phyloP scores from a whole-genome alignment of 352 stramenopile species.

The Phytophthora pisi region DNA sequence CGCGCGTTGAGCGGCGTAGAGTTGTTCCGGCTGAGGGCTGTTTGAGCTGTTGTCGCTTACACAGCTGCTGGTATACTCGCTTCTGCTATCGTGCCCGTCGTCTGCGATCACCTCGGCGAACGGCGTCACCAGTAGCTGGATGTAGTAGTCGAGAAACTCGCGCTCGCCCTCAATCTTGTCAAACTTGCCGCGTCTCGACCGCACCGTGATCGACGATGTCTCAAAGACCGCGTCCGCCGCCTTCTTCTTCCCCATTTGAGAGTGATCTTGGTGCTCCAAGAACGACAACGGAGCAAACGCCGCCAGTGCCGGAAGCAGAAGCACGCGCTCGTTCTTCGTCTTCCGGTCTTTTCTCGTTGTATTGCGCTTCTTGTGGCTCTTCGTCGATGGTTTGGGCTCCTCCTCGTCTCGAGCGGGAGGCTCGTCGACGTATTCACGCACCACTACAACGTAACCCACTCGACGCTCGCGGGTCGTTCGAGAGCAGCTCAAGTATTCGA shows the following conservation, averaged over 20 bases:
- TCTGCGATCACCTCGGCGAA: constrained; percentile 11
- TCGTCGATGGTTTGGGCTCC: background rate
- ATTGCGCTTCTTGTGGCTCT: background rate
- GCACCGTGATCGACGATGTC: constrained; percentile 39
- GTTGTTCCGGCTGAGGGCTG: constrained; percentile 1
- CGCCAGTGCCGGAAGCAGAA: constrained; percentile 43
- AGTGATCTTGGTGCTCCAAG: constrained; percentile 41
- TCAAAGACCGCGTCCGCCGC: constrained; percentile 25
- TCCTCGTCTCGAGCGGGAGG: background rate
- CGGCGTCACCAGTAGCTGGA: constrained; percentile 25
- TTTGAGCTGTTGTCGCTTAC: background rate
- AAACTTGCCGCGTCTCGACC: constrained; percentile 35
- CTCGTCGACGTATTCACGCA: constrained; percentile 30
- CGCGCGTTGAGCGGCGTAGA: constrained; percentile 6
- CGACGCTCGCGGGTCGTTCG: constrained; percentile 43
- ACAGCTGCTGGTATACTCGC: background rate
- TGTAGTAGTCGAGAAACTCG: constrained; percentile 46
- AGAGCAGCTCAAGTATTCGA: constrained; percentile 62
- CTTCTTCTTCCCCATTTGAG: constrained; percentile 11
- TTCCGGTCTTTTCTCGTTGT: background rate
- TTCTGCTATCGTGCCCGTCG: background rate
- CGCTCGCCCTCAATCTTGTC: constrained; percentile 47
- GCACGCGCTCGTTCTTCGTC: constrained; percentile 34
- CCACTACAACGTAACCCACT: constrained; percentile 52
- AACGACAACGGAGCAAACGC: constrained; percentile 50